phyloP scores from a whole-genome alignment of 2,329 filamentous ascomycete species.

The Neopestalotiopsis sp. region DNA sequence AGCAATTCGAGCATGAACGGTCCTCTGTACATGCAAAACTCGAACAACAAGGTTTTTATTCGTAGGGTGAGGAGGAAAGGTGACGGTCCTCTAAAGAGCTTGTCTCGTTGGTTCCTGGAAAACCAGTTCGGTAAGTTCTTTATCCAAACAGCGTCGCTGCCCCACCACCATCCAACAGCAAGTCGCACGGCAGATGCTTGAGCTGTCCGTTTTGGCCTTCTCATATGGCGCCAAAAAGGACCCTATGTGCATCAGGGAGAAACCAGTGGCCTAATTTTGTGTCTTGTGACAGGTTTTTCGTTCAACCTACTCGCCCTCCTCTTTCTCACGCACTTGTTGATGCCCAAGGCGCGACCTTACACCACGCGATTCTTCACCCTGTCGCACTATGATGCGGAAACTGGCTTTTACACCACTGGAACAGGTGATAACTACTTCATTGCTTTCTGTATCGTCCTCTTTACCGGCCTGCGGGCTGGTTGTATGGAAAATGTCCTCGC shows the following conservation, averaged over 20 bases:
- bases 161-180: constrained; percentile 3
- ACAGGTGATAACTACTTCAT: constrained; percentile 82
- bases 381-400: constrained; percentile 77
- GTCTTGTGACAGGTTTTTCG: constrained; percentile 68
- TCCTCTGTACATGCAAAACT: constrained; percentile 63
- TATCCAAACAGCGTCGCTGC: neutral
- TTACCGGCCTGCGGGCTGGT: constrained; percentile 84
- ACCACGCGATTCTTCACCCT: constrained; percentile 90
- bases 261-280: neutral
- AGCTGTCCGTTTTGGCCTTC: constrained; percentile 1
- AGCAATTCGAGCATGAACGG: constrained; percentile 50
- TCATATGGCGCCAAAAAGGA: neutral
- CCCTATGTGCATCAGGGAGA: neutral
- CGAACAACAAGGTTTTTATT: constrained; percentile 58
- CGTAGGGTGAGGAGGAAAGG: constrained; percentile 66
- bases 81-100: constrained; percentile 63
- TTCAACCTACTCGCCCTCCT: constrained; percentile 86
- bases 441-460: constrained; percentile 78
- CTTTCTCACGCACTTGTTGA: constrained; percentile 79
- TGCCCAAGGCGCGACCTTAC: constrained; percentile 78
- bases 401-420: constrained; percentile 76
- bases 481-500: constrained; percentile 87
- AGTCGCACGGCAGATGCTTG: constrained; percentile 15
- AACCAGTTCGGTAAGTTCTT: constrained; percentile 76
- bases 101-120: constrained; percentile 74